Percentiles rank a stretch among this genome's conserved stretches.
phyloP scores from a whole-genome alignment of 495 filamentous ascomycete species.

The Lasiosphaeriaceae sp. region DNA sequence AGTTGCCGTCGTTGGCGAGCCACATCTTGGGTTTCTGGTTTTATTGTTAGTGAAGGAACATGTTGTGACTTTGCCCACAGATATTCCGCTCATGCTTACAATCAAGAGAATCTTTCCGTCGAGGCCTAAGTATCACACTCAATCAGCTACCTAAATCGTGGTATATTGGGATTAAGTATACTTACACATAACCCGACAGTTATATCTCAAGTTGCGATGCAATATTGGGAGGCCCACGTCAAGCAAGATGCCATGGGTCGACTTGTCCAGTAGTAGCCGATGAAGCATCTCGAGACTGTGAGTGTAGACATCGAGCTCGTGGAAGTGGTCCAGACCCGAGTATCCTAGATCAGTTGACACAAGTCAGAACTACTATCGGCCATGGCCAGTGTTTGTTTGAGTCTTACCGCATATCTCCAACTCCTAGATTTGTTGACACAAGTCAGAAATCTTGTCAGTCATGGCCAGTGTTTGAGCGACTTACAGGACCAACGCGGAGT shows the following conservation, averaged over 20 bases:
- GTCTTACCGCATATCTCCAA: constrained; percentile 47
- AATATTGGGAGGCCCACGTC: constrained; percentile 70
- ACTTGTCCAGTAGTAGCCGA: constrained; percentile 58
- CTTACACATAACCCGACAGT: constrained; percentile 62
- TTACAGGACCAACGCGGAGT: constrained; percentile 67
- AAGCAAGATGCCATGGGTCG: constrained; percentile 71
- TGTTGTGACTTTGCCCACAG: too few species aligned
- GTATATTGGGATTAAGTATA: background rate
- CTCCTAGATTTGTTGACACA: constrained; percentile 11
- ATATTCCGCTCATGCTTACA: too few species aligned
- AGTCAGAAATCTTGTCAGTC: too few species aligned
- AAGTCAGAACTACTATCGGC: too few species aligned
- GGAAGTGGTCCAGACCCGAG: constrained; percentile 65
- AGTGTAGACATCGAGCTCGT: constrained; percentile 57
- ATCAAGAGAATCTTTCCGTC: constrained; percentile 70
- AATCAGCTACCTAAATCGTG: background rate
- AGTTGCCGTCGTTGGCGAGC: constrained; percentile 77
- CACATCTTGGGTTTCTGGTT: constrained; percentile 67
- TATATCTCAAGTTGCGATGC: constrained; percentile 68
- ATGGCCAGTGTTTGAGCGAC: background rate
- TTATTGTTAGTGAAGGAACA: background rate
- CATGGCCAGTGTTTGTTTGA: too few species aligned
- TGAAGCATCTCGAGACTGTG: constrained; percentile 73
- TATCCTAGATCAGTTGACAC: constrained; percentile 40
- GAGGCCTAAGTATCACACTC: constrained; percentile 27